Evolutionary conservation across 2,329 filamentous ascomycete species (phyloP).

Genomic region (Pestalotiopsis sp.): DNA sequence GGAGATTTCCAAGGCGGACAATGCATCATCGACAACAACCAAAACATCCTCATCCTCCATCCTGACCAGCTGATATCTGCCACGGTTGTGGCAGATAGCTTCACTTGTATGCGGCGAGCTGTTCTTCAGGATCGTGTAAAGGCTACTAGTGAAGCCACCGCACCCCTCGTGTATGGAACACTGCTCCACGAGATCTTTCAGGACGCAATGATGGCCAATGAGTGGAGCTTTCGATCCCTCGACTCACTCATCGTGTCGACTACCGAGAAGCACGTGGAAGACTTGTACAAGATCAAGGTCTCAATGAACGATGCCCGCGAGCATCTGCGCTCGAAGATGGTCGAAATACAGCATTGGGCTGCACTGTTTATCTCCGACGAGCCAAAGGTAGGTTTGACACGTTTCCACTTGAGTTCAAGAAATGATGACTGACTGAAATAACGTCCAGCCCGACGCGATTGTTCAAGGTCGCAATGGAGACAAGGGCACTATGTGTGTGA

Average conservation of each 20-base stretch:
- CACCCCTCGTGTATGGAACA: constrained; percentile 87
- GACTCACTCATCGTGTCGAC: constrained; percentile 67
- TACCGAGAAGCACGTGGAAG: constrained; percentile 80
- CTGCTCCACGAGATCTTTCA: constrained; percentile 97
- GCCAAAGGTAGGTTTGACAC: constrained; percentile 59
- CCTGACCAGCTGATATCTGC: constrained; percentile 95
- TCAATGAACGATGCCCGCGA: constrained; percentile 73
- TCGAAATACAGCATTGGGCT: constrained; percentile 82
- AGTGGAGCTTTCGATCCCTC: constrained; percentile 76
- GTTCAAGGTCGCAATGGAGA: constrained; percentile 80
- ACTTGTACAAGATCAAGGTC: constrained; percentile 85
- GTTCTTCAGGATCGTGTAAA: constrained; percentile 96
- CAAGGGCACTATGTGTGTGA: constrained; percentile 81
- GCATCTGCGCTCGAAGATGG: constrained; percentile 82
- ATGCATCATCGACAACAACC: constrained; percentile 80
- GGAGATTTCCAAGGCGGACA: constrained; percentile 75
- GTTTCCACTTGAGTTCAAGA: not conserved
- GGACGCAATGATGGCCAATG: constrained; percentile 80
- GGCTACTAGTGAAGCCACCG: constrained; percentile 78
- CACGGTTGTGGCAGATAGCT: constrained; percentile 95
- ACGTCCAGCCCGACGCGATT: constrained; percentile 62
- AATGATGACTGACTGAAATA: not conserved
- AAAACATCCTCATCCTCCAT: constrained; percentile 87
- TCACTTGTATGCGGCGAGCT: constrained; percentile 85
- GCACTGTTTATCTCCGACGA: constrained; percentile 73